Evolutionary conservation across 1,284 basidiomycete genomes (phyloP), one percentile per base, ranked within the genome.

Genomic region (Puccinia coronata): DNA sequence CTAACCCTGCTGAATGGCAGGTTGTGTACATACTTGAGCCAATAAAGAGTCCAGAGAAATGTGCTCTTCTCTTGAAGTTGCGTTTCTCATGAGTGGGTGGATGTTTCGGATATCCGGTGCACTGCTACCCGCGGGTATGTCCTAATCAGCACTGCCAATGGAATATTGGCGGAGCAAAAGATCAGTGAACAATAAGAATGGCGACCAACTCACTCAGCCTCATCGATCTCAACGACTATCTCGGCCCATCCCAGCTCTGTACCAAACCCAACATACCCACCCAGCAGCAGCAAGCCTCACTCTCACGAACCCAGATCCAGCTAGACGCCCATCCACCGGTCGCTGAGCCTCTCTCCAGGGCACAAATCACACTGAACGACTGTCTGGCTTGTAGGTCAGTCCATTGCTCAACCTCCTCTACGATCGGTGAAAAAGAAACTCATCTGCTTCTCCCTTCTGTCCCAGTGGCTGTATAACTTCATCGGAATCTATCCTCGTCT

Each of bases 191-290:
- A 47, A 51, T 4, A 84, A 94, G 93, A 65, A 65, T 23, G 12
- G 93, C 92, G 12, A 41, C 39, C 9, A 67, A 47, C 63, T 51
- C 70, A 39, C 70, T 72, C 70, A 72, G 53, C 53, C 87, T 97
- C 51, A 95, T 94, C 25, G 96, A 99, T 87, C 90, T 99, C 65
- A 98, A 98, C 87, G 97, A 99, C 88, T 99, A 96, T 86, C 93
- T 99, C 71, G 94, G 95, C 0, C 97, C 97, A 2, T 94, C 95
- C 0, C 96, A 98, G 88, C 92, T 93, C 59, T 99, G 97, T 87
- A 98, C 99, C 87, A 98, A 98, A 85, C 96, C 97, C 1, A 94
- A 98, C 31, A 86, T 88, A 51, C 81, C 90, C 92, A 85, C 87
- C 88, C 9, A 67, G 28, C 63, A 43, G 47, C 23, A n/a, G 16